These are phyloP conservation scores for Colletotrichum brevisporum DNA, from an alignment of 2,329 filamentous ascomycete genomes.

Conservation along the genomic window DNA sequence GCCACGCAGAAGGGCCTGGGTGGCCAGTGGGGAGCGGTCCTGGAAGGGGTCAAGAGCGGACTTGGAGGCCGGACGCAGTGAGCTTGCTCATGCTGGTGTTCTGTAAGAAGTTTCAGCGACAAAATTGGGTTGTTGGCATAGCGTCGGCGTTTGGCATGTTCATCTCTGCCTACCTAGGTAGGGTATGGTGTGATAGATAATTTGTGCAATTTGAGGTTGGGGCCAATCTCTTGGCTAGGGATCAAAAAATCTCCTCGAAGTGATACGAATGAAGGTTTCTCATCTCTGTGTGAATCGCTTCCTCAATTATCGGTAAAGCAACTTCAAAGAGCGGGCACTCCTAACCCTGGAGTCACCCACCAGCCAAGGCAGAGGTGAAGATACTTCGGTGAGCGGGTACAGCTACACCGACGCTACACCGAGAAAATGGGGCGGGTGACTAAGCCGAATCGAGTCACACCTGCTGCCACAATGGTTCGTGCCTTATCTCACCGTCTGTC, in stretches of 20 bases:
- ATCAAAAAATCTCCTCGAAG: no score
- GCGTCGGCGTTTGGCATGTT: constrained; percentile 40
- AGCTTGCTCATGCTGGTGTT: background rate
- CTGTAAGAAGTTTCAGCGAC: no score
- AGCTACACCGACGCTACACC: constrained; percentile 26
- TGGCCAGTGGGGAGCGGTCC: constrained; percentile 63
- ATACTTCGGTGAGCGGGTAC: background rate
- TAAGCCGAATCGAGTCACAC: constrained; percentile 37
- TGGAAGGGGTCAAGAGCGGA: constrained; percentile 67
- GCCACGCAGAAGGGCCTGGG: constrained; percentile 59
- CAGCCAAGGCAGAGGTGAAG: background rate
- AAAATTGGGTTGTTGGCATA: constrained; percentile 30
- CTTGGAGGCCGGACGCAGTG: constrained; percentile 43
- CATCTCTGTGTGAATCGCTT: no score
- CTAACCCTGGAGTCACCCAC: no score
- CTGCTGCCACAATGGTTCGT: constrained; percentile 11
- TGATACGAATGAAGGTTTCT: no score
- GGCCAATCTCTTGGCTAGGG: no score
- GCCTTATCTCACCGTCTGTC: constrained; percentile 27
- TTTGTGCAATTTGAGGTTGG: no score
- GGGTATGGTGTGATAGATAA: no score
- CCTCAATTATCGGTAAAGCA: no score
- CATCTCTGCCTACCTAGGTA: background rate
- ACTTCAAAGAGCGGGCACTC: no score
- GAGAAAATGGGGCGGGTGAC: constrained; percentile 18